phyloP scores from a whole-genome alignment of 257 asterid genomes.

The Leptodermis oblonga region DNA sequence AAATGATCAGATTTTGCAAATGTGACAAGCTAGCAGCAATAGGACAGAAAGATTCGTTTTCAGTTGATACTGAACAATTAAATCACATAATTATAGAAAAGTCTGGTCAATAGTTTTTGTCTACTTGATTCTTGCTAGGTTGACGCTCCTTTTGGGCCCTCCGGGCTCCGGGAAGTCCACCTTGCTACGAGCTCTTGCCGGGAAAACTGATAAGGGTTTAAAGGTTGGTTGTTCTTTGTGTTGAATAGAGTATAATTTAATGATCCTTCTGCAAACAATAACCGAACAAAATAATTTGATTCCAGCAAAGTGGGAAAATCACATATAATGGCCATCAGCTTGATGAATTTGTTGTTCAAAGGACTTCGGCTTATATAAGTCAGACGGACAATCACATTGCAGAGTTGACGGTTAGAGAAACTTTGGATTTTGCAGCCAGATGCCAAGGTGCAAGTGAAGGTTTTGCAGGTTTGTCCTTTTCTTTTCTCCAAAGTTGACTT shows the following conservation, averaged over 20 bases:
- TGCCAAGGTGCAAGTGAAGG: slow-evolving; percentile 84
- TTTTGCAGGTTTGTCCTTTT: slow-evolving; percentile 45
- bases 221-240: slow-evolving; percentile 44
- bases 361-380: slow-evolving; percentile 78
- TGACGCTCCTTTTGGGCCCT: slow-evolving; percentile 90
- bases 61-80: no score
- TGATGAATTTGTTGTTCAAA: slow-evolving; percentile 61
- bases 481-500: not conserved
- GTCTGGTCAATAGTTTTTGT: not conserved
- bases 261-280: not conserved
- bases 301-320: slow-evolving; percentile 63
- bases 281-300: slow-evolving; percentile 12
- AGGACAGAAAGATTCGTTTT: no score
- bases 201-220: slow-evolving; percentile 61
- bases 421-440: slow-evolving; percentile 86
- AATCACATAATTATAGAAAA: not conserved
- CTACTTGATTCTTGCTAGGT: slow-evolving; percentile 37
- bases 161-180: slow-evolving; percentile 95
- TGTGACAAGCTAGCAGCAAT: no score
- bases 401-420: slow-evolving; percentile 87
- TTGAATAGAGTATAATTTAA: not conserved
- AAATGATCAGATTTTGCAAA: no score
- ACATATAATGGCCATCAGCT: slow-evolving; percentile 69
- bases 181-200: slow-evolving; percentile 70
- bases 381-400: slow-evolving; percentile 90